These are phyloP conservation scores for Pseudoperonospora humuli DNA, from an alignment of 352 stramenopile genomes.

Conservation along the genomic window DNA sequence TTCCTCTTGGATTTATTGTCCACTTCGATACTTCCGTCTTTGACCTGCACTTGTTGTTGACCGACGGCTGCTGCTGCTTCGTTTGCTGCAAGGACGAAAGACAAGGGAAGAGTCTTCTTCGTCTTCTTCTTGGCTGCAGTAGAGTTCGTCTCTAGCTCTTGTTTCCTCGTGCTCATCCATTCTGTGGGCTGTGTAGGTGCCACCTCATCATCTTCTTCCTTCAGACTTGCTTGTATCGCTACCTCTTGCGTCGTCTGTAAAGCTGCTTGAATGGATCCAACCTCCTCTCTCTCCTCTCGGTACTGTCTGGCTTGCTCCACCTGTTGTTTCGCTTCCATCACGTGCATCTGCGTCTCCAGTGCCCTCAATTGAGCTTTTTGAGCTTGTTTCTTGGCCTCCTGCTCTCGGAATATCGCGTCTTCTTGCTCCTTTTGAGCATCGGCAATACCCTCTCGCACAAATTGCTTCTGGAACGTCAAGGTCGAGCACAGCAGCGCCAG, in stretches of 20 bases:
- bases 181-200: conserved; percentile 17
- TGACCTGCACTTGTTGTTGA: conserved; percentile 5
- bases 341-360: conserved; percentile 14
- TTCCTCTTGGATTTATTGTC: conserved; percentile 20
- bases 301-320: conserved; percentile 14
- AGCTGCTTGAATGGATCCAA: conserved; percentile 2
- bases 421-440: conserved; percentile 5
- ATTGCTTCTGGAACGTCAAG: conserved; percentile 70
- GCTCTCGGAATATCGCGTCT: neutral
- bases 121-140: conserved; percentile 18
- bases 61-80: conserved; percentile 1
- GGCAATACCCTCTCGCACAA: conserved; percentile 31
- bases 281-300: conserved; percentile 7
- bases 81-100: conserved; percentile 14
- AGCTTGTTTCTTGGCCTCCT: conserved; percentile 14
- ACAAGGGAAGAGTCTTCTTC: conserved; percentile 17
- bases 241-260: conserved; percentile 8
- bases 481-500: conserved; percentile 77
- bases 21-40: conserved; percentile 4
- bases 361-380: conserved; percentile 11
- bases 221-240: conserved; percentile 1
- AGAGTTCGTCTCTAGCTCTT: conserved; percentile 7
- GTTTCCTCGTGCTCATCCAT: conserved; percentile 17
- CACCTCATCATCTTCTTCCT: conserved; percentile 20
- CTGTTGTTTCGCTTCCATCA: conserved; percentile 20